phyloP scores from a whole-genome alignment of 1,284 basidiomycete species.

The Pyrrhoderma noxium region DNA sequence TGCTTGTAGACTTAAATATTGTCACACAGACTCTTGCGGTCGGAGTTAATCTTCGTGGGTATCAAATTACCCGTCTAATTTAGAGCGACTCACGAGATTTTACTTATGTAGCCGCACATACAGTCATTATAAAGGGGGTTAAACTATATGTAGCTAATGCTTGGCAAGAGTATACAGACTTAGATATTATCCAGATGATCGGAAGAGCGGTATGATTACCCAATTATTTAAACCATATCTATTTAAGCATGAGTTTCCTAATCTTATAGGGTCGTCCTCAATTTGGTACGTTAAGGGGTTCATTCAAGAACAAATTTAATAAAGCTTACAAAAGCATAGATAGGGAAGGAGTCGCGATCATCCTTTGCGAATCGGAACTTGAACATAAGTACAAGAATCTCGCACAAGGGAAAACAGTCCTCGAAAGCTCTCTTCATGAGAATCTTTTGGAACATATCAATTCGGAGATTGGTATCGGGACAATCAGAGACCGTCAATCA shows the following conservation, averaged over 20 bases:
- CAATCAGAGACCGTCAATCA: conserved; percentile 58
- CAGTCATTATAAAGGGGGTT: conserved; percentile 79
- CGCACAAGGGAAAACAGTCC: conserved; percentile 56
- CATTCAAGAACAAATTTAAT: conserved; percentile 1
- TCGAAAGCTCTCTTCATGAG: conserved; percentile 81
- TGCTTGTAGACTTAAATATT: conserved; percentile 5
- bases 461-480: conserved; percentile 83
- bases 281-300: conserved; percentile 50
- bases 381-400: conserved; percentile 66
- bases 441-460: conserved; percentile 88
- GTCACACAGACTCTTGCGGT: conserved; percentile 71
- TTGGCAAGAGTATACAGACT: conserved; percentile 69
- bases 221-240: not conserved
- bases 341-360: conserved; percentile 69
- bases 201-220: conserved; percentile 55
- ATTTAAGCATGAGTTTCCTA: no score
- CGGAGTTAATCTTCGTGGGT: conserved; percentile 80
- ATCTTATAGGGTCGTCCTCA: conserved; percentile 93
- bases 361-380: conserved; percentile 71
- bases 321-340: conserved; percentile 43
- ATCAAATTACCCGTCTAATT: conserved; percentile 2
- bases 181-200: conserved; percentile 83
- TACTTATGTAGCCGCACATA: conserved; percentile 54
- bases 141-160: conserved; percentile 59
- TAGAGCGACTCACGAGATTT: conserved; percentile 10